phyloP scores from a whole-genome alignment of 1,284 basidiomycete genomes.

The Mycena sp. region DNA sequence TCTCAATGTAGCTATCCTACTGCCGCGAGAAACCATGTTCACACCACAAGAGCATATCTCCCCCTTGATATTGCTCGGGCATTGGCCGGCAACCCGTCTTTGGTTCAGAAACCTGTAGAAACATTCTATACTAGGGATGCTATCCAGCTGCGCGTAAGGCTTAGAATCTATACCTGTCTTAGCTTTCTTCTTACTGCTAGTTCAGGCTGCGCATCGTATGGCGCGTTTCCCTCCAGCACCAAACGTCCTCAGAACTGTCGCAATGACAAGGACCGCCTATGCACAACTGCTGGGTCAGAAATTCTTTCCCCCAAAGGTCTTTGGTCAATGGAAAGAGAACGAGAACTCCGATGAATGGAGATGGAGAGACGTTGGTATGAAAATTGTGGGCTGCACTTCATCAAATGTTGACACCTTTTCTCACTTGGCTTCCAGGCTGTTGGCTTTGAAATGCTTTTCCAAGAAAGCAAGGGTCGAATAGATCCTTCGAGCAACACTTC shows the following conservation, averaged over 20 bases:
- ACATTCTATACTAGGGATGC: slow-evolving; percentile 95
- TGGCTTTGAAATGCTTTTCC: slow-evolving; percentile 95
- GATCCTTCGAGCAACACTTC: slow-evolving; percentile 47
- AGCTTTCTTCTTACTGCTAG: background rate
- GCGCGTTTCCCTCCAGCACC: slow-evolving; percentile 84
- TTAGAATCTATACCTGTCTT: background rate
- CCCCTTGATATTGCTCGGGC: slow-evolving; percentile 83
- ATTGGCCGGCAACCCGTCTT: slow-evolving; percentile 67
- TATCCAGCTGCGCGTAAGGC: slow-evolving; percentile 81
- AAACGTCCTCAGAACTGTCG: slow-evolving; percentile 66
- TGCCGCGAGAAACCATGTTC: slow-evolving; percentile 76
- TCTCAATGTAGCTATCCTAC: slow-evolving; percentile 69
- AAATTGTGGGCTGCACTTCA: slow-evolving; percentile 67
- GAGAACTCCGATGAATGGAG: slow-evolving; percentile 73
- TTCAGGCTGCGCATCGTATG: slow-evolving; percentile 87
- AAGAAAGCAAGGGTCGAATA: slow-evolving; percentile 73
- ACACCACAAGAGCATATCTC: slow-evolving; percentile 83
- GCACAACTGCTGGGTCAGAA: slow-evolving; percentile 92
- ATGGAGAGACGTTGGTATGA: slow-evolving; percentile 89
- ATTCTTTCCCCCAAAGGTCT: slow-evolving; percentile 91
- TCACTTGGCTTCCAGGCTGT: slow-evolving; percentile 66
- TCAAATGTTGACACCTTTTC: background rate
- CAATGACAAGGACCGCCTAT: slow-evolving; percentile 90
- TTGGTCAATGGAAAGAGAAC: slow-evolving; percentile 77
- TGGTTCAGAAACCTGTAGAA: slow-evolving; percentile 89